These are phyloP conservation scores for Bipolaris zeicola DNA, from an alignment of 2,329 filamentous ascomycete species.

Conservation along the genomic window DNA sequence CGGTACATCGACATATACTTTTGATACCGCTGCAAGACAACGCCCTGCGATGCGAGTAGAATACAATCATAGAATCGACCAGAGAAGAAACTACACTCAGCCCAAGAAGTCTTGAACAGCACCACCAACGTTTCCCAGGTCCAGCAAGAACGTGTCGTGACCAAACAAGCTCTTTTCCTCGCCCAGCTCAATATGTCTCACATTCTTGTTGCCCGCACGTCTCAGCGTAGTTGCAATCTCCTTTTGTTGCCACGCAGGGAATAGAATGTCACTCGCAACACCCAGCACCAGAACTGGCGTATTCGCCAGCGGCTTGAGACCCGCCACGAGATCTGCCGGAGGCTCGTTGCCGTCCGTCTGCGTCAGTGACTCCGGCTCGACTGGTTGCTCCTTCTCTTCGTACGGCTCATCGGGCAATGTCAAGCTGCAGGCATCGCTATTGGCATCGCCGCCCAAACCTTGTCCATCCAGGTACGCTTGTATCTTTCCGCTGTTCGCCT, in stretches of 20 bases:
- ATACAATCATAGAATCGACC: not conserved
- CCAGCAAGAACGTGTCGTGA: constrained; percentile 93
- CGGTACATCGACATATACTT: not conserved
- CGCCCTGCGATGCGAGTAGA: constrained; percentile 32
- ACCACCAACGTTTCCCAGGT: constrained; percentile 89
- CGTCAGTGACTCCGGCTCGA: constrained; percentile 27
- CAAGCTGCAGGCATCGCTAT: constrained; percentile 69
- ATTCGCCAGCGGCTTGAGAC: constrained; percentile 72
- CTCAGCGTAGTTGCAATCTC: constrained; percentile 87
- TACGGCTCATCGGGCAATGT: constrained; percentile 85
- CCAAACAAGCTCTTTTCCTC: constrained; percentile 95
- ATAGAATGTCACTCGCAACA: constrained; percentile 93
- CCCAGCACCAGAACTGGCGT: constrained; percentile 89
- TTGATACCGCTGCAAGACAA: constrained; percentile 8
- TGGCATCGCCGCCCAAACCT: constrained; percentile 26
- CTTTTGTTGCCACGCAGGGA: constrained; percentile 96
- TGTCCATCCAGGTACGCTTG: constrained; percentile 51
- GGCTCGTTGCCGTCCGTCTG: constrained; percentile 58
- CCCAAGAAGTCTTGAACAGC: constrained; percentile 79
- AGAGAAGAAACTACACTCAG: constrained; percentile 42
- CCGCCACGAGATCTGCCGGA: constrained; percentile 78
- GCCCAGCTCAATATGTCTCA: constrained; percentile 88
- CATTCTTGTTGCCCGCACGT: constrained; percentile 75
- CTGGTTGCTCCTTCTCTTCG: constrained; percentile 73
- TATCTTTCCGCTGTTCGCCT: constrained; percentile 64